phyloP scores from a whole-genome alignment of 1,284 basidiomycete genomes.

The Heliocybe sulcata region DNA sequence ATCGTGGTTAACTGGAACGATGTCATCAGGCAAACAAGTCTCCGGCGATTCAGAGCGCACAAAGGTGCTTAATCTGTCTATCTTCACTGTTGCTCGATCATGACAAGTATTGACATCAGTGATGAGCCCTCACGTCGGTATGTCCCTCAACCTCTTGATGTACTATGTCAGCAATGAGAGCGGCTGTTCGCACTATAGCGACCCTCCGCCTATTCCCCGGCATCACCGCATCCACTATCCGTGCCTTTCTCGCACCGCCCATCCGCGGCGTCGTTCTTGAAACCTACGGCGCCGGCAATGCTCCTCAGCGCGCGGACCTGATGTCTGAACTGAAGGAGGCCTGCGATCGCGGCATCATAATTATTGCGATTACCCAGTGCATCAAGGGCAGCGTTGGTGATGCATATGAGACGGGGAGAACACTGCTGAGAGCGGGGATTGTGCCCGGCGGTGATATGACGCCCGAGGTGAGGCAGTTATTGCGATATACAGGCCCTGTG shows the following conservation, averaged over 20 bases:
- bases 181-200: constrained; percentile 31
- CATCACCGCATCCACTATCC: constrained; percentile 65
- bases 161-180: neutral
- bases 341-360: constrained; percentile 75
- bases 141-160: constrained; percentile 13
- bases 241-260: constrained; percentile 66
- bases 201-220: constrained; percentile 84
- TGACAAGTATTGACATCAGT: constrained; percentile 30
- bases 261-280: constrained; percentile 80
- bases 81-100: constrained; percentile 5
- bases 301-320: constrained; percentile 66
- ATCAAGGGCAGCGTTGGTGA: constrained; percentile 75
- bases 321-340: constrained; percentile 71
- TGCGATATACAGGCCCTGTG: neutral
- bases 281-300: constrained; percentile 87
- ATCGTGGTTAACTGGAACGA: constrained; percentile 84
- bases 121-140: constrained; percentile 75
- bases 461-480: constrained; percentile 59
- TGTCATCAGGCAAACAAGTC: constrained; percentile 71
- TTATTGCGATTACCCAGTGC: constrained; percentile 91
- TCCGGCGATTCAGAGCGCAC: constrained; percentile 75
- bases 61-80: constrained; percentile 40
- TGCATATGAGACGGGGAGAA: constrained; percentile 78
- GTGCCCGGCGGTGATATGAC: constrained; percentile 89
- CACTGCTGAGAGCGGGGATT: constrained; percentile 66